Percentiles rank a stretch among this genome's conserved stretches.
Conservation (phyloP, 805 yeast genomes). For the Lipomyces yamadae region DNA sequence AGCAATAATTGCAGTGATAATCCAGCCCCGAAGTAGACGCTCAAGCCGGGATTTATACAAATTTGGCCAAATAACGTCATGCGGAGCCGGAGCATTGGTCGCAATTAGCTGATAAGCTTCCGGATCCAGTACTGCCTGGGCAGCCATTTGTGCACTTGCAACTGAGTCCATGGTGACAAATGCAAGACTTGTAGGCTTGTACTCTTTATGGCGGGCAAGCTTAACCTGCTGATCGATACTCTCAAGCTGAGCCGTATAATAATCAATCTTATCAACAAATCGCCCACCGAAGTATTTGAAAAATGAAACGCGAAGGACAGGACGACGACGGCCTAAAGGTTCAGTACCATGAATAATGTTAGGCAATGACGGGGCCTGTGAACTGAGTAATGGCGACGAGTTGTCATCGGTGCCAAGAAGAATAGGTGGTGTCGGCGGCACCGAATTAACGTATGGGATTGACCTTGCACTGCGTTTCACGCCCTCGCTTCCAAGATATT, state of each 20-base stretch:
- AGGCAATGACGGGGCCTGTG: conserved; percentile 16
- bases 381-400: conserved; percentile 21
- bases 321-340: conserved; percentile 51
- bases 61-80: conserved; percentile 91
- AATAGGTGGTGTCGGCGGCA: conserved; percentile 35
- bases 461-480: conserved; percentile 28
- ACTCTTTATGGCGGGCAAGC: conserved; percentile 67
- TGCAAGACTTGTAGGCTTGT: conserved; percentile 86
- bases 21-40: conserved; percentile 64
- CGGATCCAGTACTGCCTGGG: conserved; percentile 93
- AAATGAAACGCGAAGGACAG: conserved; percentile 63
- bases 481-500: conserved; percentile 56
- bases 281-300: conserved; percentile 65
- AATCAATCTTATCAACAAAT: conserved; percentile 78
- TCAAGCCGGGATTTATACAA: conserved; percentile 78
- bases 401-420: conserved; percentile 28
- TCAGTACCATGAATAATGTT: conserved; percentile 25
- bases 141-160: conserved; percentile 94
- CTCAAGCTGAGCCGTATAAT: conserved; percentile 69
- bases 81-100: conserved; percentile 91
- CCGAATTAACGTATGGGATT: conserved; percentile 24
- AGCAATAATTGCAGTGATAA: conserved; percentile 70
- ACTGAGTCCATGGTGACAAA: conserved; percentile 94
- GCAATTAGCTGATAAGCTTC: conserved; percentile 82
- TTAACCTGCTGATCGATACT: conserved; percentile 71